A percentile compares a stretch with the other conserved stretches of the same genome.
Conservation (phyloP, 164 flowering plant species). For the Berberis vulgaris region DNA sequence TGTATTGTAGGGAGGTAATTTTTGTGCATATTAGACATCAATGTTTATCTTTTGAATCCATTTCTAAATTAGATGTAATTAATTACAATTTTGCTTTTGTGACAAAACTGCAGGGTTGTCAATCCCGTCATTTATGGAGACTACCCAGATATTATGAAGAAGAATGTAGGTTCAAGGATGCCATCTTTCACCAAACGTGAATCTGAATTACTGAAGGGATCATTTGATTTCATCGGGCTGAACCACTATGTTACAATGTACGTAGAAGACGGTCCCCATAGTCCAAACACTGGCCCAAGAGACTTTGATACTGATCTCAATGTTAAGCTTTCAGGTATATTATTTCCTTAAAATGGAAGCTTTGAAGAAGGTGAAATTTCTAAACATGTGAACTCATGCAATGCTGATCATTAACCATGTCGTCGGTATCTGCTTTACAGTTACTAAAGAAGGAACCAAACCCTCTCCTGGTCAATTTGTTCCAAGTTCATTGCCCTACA, state of each 20-base stretch:
- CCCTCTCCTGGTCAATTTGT: conserved; percentile 1
- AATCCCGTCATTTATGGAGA: conserved; percentile 53
- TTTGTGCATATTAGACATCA: too few species aligned
- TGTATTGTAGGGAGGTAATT: too few species aligned
- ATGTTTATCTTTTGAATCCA: too few species aligned
- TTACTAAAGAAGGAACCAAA: conserved; percentile 3
- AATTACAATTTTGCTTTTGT: not conserved
- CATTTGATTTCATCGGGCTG: conserved; percentile 25
- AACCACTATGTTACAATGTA: conserved; percentile 20
- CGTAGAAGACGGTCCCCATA: conserved; percentile 9
- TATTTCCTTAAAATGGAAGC: not conserved
- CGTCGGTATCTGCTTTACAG: conserved; percentile 4
- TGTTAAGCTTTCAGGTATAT: conserved; percentile 12
- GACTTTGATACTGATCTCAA: conserved; percentile 16
- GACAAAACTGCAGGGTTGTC: conserved; percentile 26
- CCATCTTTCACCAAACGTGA: conserved; percentile 40
- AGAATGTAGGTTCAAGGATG: conserved; percentile 35
- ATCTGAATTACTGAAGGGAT: conserved; percentile 20
- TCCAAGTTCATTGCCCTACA: conserved; percentile 3
- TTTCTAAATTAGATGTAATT: too few species aligned
- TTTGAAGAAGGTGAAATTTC: too few species aligned
- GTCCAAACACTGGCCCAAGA: not conserved
- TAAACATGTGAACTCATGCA: too few species aligned
- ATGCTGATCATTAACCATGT: not conserved
- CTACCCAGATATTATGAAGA: conserved; percentile 51